Evolutionary conservation across 1,139 yeast species (phyloP).

Genomic region (Schizosaccharomyces versatilis): DNA sequence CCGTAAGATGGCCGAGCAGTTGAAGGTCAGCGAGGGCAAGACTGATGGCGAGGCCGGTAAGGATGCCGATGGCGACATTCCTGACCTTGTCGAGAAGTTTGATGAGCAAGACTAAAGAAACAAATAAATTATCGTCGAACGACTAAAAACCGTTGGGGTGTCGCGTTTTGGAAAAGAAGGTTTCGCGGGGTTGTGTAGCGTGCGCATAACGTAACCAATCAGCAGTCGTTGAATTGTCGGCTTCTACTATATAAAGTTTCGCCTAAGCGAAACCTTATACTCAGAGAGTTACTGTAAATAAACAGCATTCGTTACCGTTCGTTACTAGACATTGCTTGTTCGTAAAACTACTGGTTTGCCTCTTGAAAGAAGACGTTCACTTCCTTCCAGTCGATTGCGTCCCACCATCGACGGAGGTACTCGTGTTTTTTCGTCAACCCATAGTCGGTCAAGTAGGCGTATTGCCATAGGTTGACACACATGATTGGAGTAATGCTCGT

Average conservation of each 20-base stretch:
- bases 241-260: no score
- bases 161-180: no score
- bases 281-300: no score
- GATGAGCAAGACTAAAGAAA: constrained; percentile 8
- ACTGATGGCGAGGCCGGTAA: constrained; percentile 32
- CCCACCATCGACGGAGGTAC: constrained; percentile 57
- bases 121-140: not conserved
- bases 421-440: constrained; percentile 57
- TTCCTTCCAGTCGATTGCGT: constrained; percentile 57
- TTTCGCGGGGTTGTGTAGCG: no score
- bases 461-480: constrained; percentile 71
- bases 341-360: no score
- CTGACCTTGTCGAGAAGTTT: constrained; percentile 42
- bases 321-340: no score
- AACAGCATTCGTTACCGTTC: no score
- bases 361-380: not conserved
- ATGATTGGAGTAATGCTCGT: constrained; percentile 39
- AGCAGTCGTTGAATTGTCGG: no score
- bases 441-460: constrained; percentile 61
- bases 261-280: no score
- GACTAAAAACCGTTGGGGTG: no score
- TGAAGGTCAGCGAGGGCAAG: constrained; percentile 34
- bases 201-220: no score
- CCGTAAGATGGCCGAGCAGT: constrained; percentile 74
- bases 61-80: constrained; percentile 40